Conservation (phyloP, 495 filamentous ascomycete species). For the Penicillium paxilli region DNA sequence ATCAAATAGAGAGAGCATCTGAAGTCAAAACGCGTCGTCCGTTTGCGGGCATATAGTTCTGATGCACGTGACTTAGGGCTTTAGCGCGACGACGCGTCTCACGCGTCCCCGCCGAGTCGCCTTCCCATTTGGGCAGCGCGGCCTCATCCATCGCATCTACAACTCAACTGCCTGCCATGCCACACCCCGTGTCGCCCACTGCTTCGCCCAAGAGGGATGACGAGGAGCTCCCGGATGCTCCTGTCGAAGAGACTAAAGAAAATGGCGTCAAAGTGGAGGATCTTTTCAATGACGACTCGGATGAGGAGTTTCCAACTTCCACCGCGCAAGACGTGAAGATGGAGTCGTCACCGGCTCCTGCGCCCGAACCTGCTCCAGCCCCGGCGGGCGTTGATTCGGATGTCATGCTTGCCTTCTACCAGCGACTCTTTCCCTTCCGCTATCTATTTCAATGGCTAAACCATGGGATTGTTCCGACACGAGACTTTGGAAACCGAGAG, state of each 20-base stretch:
- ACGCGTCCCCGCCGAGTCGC: slow-evolving; percentile 12
- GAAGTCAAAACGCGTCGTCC: slow-evolving; percentile 3
- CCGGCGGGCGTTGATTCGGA: slow-evolving; percentile 67
- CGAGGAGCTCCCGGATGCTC: slow-evolving; percentile 43
- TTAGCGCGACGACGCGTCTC: slow-evolving; percentile 16
- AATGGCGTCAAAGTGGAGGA: slow-evolving; percentile 72
- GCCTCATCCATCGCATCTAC: background rate
- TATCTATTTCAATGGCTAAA: slow-evolving; percentile 98
- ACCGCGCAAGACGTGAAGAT: slow-evolving; percentile 47
- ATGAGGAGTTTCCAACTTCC: slow-evolving; percentile 73
- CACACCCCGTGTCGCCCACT: slow-evolving; percentile 51
- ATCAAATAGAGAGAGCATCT: background rate
- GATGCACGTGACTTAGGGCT: slow-evolving; percentile 20
- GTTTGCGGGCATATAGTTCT: slow-evolving; percentile 13
- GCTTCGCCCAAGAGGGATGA: slow-evolving; percentile 30
- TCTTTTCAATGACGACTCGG: slow-evolving; percentile 74
- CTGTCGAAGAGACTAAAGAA: slow-evolving; percentile 20
- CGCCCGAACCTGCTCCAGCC: slow-evolving; percentile 31
- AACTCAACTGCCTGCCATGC: slow-evolving; percentile 39
- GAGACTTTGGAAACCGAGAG: slow-evolving; percentile 89
- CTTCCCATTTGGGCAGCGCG: slow-evolving; percentile 18
- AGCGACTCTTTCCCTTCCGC: slow-evolving; percentile 93
- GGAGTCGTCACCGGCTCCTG: slow-evolving; percentile 40
- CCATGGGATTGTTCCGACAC: slow-evolving; percentile 79
- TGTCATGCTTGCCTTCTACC: slow-evolving; percentile 88